Evolutionary conservation across 2,329 filamentous ascomycete genomes (phyloP).

Genomic region (Fusarium sp.): DNA sequence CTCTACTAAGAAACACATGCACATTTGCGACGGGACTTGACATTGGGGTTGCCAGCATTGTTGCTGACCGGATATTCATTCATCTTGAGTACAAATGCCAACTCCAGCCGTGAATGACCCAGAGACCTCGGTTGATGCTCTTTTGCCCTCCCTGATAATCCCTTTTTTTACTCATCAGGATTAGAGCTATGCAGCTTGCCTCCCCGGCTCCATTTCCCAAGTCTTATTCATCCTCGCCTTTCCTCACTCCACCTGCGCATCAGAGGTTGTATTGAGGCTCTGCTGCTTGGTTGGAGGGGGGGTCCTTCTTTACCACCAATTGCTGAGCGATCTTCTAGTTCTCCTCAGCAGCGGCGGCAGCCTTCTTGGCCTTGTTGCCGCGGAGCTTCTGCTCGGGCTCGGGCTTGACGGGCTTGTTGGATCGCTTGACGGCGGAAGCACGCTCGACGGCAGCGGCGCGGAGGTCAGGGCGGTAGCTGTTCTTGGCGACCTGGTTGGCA

Average conservation of each 20-base stretch:
- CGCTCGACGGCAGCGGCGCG: constrained; percentile 84
- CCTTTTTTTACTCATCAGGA: constrained; percentile 33
- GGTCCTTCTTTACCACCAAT: constrained; percentile 22
- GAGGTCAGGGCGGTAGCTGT: constrained; percentile 86
- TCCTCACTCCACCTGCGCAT: neutral
- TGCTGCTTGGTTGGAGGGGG: neutral
- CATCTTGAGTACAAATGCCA: constrained; percentile 46
- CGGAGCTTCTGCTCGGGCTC: constrained; percentile 79
- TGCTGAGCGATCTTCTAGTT: constrained; percentile 40
- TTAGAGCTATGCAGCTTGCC: constrained; percentile 37
- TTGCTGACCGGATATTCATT: constrained; percentile 43
- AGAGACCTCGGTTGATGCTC: constrained; percentile 44
- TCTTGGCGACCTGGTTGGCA: constrained; percentile 84
- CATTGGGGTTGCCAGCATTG: constrained; percentile 37
- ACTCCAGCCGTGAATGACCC: constrained; percentile 45
- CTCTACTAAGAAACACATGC: constrained; percentile 9
- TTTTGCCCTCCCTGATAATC: constrained; percentile 35
- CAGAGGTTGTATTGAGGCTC: constrained; percentile 10
- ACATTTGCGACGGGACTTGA: neutral
- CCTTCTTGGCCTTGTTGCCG: constrained; percentile 84
- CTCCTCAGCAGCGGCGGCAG: constrained; percentile 61
- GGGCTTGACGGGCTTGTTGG: constrained; percentile 84
- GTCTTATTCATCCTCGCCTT: constrained; percentile 32
- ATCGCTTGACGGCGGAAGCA: constrained; percentile 84
- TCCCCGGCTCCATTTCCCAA: constrained; percentile 35